A percentile compares a stretch with the other conserved stretches of the same genome.
Evolutionary conservation across 2,329 filamentous ascomycete genomes (phyloP).

Genomic region (Penicillium brasilianum): DNA sequence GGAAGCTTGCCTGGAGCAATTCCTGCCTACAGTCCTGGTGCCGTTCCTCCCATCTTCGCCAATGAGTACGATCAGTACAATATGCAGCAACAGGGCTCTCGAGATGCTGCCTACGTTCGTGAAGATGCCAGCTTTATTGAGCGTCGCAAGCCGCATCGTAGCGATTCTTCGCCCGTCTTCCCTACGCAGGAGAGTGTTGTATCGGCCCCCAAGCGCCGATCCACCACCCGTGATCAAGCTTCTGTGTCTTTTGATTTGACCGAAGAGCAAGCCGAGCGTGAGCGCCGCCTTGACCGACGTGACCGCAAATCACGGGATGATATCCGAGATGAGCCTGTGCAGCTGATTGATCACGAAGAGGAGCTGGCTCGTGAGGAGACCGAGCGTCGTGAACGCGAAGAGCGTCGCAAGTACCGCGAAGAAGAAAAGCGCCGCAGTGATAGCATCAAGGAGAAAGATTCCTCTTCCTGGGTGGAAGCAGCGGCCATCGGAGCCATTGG

Average conservation of each 20-base stretch:
- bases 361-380: constrained; percentile 28
- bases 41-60: constrained; percentile 49
- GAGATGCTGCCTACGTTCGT: constrained; percentile 21
- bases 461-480: constrained; percentile 40
- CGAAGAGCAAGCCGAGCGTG: constrained; percentile 59
- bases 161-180: constrained; percentile 54
- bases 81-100: constrained; percentile 19
- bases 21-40: constrained; percentile 48
- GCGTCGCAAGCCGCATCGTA: constrained; percentile 40
- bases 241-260: constrained; percentile 64
- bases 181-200: constrained; percentile 37
- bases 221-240: constrained; percentile 45
- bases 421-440: constrained; percentile 24
- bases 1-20: constrained; percentile 38
- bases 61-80: constrained; percentile 30
- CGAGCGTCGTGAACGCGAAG: constrained; percentile 27
- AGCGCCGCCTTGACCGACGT: constrained; percentile 42
- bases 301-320: constrained; percentile 31
- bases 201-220: constrained; percentile 39
- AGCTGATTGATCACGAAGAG: constrained; percentile 37
- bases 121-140: constrained; percentile 16
- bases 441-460: constrained; percentile 35
- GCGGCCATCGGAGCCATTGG: constrained; percentile 59
- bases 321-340: constrained; percentile 29
- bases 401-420: constrained; percentile 29